Percentiles rank a stretch among this genome's conserved stretches.
Conservation (phyloP, 768 basidiomycete species). For the Lactifluus subvellereus region DNA sequence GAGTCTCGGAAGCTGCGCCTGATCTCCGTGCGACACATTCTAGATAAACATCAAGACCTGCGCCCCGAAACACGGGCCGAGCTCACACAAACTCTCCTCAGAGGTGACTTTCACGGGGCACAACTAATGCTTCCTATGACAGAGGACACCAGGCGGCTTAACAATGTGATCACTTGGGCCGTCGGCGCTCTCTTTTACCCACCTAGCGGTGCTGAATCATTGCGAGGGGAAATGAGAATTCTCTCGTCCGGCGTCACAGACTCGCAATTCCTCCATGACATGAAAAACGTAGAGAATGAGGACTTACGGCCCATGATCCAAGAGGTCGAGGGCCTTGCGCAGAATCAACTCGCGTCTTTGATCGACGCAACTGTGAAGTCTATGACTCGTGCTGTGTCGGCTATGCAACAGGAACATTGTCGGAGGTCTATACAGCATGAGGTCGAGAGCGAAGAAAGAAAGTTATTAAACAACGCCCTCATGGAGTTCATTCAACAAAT, state of each 20-base stretch:
- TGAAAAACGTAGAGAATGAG: not conserved
- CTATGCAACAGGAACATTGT: conserved; percentile 9
- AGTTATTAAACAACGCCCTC: not conserved
- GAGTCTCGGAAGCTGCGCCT: too few relatives aligned
- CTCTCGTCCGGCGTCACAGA: not conserved
- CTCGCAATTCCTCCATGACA: conserved; percentile 6
- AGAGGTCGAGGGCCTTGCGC: too few relatives aligned
- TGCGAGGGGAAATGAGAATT: conserved; percentile 6
- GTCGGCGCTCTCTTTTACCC: too few relatives aligned
- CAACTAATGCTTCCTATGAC: too few relatives aligned
- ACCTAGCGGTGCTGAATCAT: too few relatives aligned
- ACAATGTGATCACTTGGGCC: too few relatives aligned
- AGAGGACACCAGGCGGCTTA: not conserved
- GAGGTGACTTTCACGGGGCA: too few relatives aligned
- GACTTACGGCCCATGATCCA: conserved; percentile 3
- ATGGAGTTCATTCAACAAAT: too few relatives aligned
- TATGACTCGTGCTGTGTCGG: too few relatives aligned
- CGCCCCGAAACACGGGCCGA: not conserved
- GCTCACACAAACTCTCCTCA: not conserved
- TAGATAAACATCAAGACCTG: not conserved
- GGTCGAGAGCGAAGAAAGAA: not conserved
- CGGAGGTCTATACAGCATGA: conserved; percentile 1
- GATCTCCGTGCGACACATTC: too few relatives aligned
- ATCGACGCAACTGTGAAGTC: too few relatives aligned
- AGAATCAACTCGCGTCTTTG: too few relatives aligned